Evolutionary conservation across 176 grass and related monocot genomes (phyloP), one percentile per base, ranked within the genome.

Genomic region (Eleusine coracana): DNA sequence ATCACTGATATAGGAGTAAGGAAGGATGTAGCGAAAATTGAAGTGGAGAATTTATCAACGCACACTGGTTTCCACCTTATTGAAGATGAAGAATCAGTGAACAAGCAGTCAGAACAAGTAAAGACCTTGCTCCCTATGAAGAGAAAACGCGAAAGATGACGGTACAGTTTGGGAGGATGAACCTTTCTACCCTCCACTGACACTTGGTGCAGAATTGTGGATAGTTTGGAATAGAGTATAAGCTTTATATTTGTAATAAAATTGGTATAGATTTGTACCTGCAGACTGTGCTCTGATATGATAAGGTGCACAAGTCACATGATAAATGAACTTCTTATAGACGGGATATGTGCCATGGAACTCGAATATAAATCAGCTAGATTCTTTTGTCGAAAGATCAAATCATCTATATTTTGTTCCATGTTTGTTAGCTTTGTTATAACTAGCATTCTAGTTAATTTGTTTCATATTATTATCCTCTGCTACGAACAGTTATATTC

Each of bases 1-100:
- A 92, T 97, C 63, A 94, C 95, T 12, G 95, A 94, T 73, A 86
- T 97, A 23, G 95, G 95, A 65, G 95, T 97, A 40, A 89, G 95
- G 54, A 97, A 94, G 81, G 95, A 97, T 68, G 92, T 92, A 10
- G 82, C 88, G 2, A 97, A 91, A 74, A 80, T 94, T 17, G 88
- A 89, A 46, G 92, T 97, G 73, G 92, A 94, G 79, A 85, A 90
- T 56, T 45, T 94, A 7, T 87, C 95, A 0, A 70, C 81, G 3
- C 90, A 91, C 78, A 51, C 92, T 7, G 71, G 88, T 64, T 85
- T 80, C 39, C 82, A 44, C 36, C 86, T 71, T 28, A 10, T 83
- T n/a, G 80, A 79, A 68, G 84, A 83, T 37, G 69, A 82, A 46
- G 88, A 31, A 55, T 90, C 84, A 0, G 68, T 65, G 42, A 87